These are phyloP conservation scores for Annona squamosa DNA, from an alignment of 164 flowering plant species.

Conservation along the genomic window DNA sequence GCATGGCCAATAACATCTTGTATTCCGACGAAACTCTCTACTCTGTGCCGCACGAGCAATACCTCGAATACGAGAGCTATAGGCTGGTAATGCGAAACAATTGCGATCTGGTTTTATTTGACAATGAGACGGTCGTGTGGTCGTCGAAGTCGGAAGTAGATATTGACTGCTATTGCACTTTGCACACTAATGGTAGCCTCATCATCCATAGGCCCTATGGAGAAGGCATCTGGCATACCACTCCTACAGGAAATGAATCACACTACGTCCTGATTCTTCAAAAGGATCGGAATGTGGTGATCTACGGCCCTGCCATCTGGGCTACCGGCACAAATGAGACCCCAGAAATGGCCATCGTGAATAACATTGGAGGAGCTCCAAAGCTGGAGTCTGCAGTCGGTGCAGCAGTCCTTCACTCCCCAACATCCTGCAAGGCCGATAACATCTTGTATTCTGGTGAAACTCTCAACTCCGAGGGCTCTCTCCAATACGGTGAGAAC, in stretches of 20 bases:
- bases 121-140: neutral
- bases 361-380: too few relatives aligned
- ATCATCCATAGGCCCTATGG: neutral
- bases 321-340: neutral
- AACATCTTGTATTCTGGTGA: neutral
- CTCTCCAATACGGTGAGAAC: neutral
- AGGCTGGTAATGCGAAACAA: neutral
- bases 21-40: neutral
- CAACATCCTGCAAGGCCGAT: too few relatives aligned
- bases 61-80: neutral
- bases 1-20: neutral
- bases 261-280: neutral
- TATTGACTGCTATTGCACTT: neutral
- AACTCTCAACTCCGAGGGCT: neutral
- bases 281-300: neutral
- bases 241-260: neutral
- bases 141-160: neutral
- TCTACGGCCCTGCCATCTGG: neutral
- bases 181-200: conserved; percentile 1
- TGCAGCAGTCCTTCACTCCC: too few relatives aligned
- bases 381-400: too few relatives aligned
- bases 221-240: neutral
- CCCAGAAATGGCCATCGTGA: too few relatives aligned
- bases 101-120: conserved; percentile 6
- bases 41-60: neutral